Evolutionary conservation across 2,329 filamentous ascomycete genomes (phyloP).

Genomic region (Colletotrichum coccodes): DNA sequence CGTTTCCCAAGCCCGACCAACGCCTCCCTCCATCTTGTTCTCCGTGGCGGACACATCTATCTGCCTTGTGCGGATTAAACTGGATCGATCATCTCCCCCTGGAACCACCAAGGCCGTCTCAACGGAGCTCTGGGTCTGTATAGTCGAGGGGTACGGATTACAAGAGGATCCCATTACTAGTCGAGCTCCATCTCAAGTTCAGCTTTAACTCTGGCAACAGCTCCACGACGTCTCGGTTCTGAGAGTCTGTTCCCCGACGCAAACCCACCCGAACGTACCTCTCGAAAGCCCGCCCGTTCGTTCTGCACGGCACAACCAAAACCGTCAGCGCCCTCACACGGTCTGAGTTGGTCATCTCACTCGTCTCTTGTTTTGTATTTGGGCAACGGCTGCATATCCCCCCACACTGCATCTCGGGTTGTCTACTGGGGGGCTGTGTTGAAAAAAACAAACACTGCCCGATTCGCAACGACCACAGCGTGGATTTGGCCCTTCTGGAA

Average conservation of each 20-base stretch:
- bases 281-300: background rate
- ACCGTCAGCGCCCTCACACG: slow-evolving; percentile 5
- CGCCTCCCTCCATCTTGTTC: slow-evolving; percentile 14
- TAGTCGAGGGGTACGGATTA: background rate
- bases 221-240: background rate
- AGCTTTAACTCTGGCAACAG: background rate
- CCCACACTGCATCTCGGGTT: background rate
- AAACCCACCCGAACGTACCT: background rate
- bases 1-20: background rate
- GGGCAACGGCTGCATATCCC: background rate
- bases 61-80: background rate
- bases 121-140: background rate
- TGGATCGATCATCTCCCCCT: slow-evolving; percentile 25
- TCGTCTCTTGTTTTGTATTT: background rate
- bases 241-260: slow-evolving; percentile 6
- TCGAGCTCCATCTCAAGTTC: background rate
- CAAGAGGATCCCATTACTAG: background rate
- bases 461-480: background rate
- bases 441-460: slow-evolving; percentile 13
- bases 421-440: background rate
- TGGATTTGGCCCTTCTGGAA: slow-evolving; percentile 12
- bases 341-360: slow-evolving; percentile 7
- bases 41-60: slow-evolving; percentile 10
- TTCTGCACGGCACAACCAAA: slow-evolving; percentile 7
- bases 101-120: slow-evolving; percentile 5